Base-by-base conservation (phyloP, 2,329 filamentous ascomycete species). In the Ophiosphaerella narmari region DNA sequence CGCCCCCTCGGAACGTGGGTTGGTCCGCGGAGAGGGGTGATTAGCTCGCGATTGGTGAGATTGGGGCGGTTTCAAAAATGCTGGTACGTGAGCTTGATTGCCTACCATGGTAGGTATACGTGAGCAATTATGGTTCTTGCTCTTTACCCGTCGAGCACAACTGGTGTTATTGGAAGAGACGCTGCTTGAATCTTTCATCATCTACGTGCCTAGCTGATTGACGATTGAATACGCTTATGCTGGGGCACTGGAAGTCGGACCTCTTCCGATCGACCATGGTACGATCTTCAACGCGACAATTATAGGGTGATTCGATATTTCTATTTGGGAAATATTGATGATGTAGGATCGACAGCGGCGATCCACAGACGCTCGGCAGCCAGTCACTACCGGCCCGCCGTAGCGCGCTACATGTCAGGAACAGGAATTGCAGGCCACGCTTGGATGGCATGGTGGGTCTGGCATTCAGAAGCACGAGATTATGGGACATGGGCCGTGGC, bases 351-450 rank as follows among this genome's bases (percentile, higher is more conserved):
- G 56, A 48, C 56, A 26, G 39, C 53, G 48, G 53, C 47, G 46
- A 43, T 36, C 43, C 31, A 46, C 23, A 40, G 31, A 36, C 34
- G 37, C 37, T 46, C 52, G 55, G 55, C 42, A 56, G 48, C 48
- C 44, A 34, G 47, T 40, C 34, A 50, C 33, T 57, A 48, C 57
- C 55, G 57, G 44, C 37, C 57, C 44, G 43, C 41, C 31, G 46
- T 51, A 50, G 51, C 59, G 51, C 59, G 59, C 52, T 52, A 62
- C 52, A 34, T 52, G 52, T 59, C 55, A 59, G 59, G 59, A 54
- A 59, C 59, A 48, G 46, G 57, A 43, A 43, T 37, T 43, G 38
- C 33, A 43, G 42, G 26, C 39, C 46, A 31, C 52, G 55, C 48
- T 54, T 53, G 39, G 13, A 29, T 29, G 26, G 26, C 26, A 29